Evolutionary conservation across 2,329 filamentous ascomycete species (phyloP), one percentile per base, ranked within the genome.

Genomic region (Hypoxylon sp.): DNA sequence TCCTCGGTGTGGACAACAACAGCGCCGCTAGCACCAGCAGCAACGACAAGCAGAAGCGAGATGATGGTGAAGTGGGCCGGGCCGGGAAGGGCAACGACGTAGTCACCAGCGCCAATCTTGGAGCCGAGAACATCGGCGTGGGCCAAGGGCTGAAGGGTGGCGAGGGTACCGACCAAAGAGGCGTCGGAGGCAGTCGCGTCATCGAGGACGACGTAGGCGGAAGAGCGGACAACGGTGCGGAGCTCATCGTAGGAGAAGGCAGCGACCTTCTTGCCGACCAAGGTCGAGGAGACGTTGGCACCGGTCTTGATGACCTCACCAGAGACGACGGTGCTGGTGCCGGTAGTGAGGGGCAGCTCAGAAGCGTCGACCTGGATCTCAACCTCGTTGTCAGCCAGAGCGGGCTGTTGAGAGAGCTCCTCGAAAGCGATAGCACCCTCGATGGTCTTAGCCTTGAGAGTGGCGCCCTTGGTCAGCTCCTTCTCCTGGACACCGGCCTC

Each of bases 311-410:
- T 36, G 21, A 57, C 34, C 4, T 26, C 25, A 35, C 11, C 53
- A 30, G 7, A 31, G 23, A 20, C 8, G 23, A 43, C 11, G 15
- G 38, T 32, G 15, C 29, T 20, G 50, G 38, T 9, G 11, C 21
- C 21, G 6, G 36, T 16, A 12, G 36, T 27, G 30, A 34, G 30
- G 7, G 17, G 30, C 20, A 34, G 30, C 8, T 38, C 36, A 16
- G 53, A 50, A n/a, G 49, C 41, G 6, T 34, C 17, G 19, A 53
- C 44, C 9, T 45, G 44, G 9, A 57, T 23, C 29, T 57, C 49
- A 13, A 57, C 21, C 21, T 57, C 53, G 16, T 47, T 26, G 20
- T 35, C 25, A 17, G 44, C 35, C 7, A 53, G 29, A 16, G 11
- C 40, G 13, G 20, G 11, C 8, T 15, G 9, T 23, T 37, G 34